Conservation (phyloP, 306 rosid species). For the Spatholobus suberectus region DNA sequence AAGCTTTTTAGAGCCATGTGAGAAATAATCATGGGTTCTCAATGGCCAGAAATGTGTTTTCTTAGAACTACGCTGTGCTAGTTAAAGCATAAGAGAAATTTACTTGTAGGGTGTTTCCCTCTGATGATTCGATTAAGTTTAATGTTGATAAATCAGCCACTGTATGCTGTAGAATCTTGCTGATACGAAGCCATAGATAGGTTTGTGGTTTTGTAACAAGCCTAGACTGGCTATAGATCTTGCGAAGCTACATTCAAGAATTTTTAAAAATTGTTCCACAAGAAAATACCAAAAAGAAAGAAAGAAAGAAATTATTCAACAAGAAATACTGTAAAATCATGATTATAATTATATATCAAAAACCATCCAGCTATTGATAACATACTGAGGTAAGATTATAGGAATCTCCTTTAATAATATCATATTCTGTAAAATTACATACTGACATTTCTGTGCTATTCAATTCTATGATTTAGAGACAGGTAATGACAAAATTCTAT, state of each 20-base stretch:
- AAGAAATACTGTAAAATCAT: neutral
- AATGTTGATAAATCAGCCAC: neutral
- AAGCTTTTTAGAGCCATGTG: neutral
- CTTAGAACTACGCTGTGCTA: neutral
- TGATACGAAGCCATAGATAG: neutral
- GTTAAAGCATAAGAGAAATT: neutral
- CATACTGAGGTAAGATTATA: neutral
- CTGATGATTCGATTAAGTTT: neutral
- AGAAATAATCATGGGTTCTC: neutral
- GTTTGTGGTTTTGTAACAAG: neutral
- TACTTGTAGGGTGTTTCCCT: neutral
- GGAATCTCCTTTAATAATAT: conserved; percentile 20
- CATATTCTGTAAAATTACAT: conserved; percentile 38
- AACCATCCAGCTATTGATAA: neutral
- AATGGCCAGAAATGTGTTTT: neutral
- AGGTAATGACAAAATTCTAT: conserved; percentile 27
- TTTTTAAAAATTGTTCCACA: neutral
- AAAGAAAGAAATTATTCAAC: neutral
- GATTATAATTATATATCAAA: neutral
- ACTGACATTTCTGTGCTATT: conserved; percentile 35
- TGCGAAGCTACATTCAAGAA: neutral
- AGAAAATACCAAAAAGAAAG: neutral
- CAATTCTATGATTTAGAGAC: conserved; percentile 20
- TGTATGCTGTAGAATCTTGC: neutral
- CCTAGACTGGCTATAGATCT: neutral